Conservation (phyloP, 495 filamentous ascomycete species). For the Xylaria cubensis region DNA sequence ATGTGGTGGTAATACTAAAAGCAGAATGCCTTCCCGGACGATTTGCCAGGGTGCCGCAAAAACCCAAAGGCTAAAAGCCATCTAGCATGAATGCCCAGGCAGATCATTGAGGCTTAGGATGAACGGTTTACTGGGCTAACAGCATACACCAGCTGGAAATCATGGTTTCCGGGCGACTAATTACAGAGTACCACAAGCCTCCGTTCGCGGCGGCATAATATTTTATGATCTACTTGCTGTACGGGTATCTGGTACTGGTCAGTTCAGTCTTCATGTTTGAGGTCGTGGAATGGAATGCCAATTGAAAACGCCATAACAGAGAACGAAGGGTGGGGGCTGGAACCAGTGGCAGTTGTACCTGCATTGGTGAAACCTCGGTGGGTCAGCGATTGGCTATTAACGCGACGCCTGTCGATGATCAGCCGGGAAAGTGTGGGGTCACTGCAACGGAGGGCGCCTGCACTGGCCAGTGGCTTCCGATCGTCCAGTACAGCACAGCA, state of each 20-base stretch:
- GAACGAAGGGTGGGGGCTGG: not conserved
- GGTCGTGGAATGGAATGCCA: not conserved
- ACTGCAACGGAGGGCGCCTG: conserved; percentile 4
- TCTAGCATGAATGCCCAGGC: conserved; percentile 20
- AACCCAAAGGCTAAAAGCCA: not conserved
- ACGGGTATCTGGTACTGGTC: not conserved
- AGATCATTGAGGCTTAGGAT: conserved; percentile 24
- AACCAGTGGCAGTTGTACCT: conserved; percentile 22
- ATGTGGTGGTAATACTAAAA: not conserved
- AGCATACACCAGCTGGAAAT: not conserved
- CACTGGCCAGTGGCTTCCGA: conserved; percentile 12
- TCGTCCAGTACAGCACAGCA: not conserved
- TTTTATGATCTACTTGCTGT: not conserved
- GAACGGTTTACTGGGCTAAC: conserved; percentile 7
- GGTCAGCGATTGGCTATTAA: conserved; percentile 13
- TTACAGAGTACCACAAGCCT: not conserved
- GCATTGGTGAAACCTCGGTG: conserved; percentile 21
- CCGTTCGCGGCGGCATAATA: not conserved
- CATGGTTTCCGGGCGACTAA: not conserved
- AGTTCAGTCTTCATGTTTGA: not conserved
- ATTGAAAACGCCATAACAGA: not conserved
- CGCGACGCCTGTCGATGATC: conserved; percentile 5
- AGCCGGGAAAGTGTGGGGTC: not conserved
- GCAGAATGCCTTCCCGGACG: not conserved
- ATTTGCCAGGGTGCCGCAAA: not conserved